phyloP scores from a whole-genome alignment of 169 alveolate genomes.

The Plasmodium gonderi region DNA sequence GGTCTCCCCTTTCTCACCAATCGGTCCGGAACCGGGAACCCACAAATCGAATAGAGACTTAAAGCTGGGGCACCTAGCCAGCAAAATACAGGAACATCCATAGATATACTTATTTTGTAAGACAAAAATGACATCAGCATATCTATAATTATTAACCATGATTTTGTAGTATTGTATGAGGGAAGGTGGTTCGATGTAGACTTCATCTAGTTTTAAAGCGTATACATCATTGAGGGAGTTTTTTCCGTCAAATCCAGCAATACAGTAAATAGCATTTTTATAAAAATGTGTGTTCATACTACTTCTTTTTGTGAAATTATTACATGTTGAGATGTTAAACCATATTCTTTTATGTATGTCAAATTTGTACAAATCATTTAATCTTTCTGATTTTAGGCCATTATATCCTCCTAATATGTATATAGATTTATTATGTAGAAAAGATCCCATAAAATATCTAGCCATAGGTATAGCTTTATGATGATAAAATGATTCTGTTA shows the following conservation, averaged over 20 bases:
- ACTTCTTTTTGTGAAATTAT: slow-evolving; percentile 19
- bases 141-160: slow-evolving; percentile 29
- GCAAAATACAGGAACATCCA: slow-evolving; percentile 20
- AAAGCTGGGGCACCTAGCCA: slow-evolving; percentile 19
- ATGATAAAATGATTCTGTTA: background rate
- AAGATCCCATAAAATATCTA: slow-evolving; percentile 32
- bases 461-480: slow-evolving; percentile 4
- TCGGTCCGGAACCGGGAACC: no score
- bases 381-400: background rate
- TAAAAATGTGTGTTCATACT: slow-evolving; percentile 26
- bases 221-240: slow-evolving; percentile 24
- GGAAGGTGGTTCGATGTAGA: slow-evolving; percentile 24
- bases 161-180: background rate
- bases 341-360: slow-evolving; percentile 27
- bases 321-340: slow-evolving; percentile 2
- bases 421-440: slow-evolving; percentile 7
- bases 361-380: slow-evolving; percentile 39
- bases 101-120: slow-evolving; percentile 18
- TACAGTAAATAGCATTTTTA: slow-evolving; percentile 40
- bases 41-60: background rate
- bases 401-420: slow-evolving; percentile 55
- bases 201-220: slow-evolving; percentile 24
- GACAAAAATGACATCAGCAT: slow-evolving; percentile 17
- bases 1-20: no score
- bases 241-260: slow-evolving; percentile 35